These are phyloP conservation scores for Spiraea crenata DNA, from an alignment of 331 rosid species.

Conservation along the genomic window DNA sequence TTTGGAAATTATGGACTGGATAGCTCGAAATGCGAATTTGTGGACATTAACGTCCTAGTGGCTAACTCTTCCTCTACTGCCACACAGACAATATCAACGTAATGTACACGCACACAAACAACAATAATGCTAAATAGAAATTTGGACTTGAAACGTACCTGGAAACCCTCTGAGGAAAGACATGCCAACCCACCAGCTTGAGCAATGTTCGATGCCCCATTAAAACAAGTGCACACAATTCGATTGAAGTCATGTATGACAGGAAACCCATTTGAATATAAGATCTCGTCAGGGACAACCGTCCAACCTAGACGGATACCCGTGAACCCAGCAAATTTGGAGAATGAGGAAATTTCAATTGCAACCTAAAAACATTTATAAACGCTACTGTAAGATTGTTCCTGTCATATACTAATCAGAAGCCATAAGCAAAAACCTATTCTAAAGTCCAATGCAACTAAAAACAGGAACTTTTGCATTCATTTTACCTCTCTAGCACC, in stretches of 20 bases:
- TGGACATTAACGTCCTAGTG: too few species aligned
- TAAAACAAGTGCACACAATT: constrained; percentile 43
- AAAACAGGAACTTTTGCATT: background rate
- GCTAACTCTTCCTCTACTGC: too few species aligned
- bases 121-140: too few species aligned
- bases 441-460: too few species aligned
- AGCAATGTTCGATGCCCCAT: constrained; percentile 42
- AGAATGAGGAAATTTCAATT: constrained; percentile 40
- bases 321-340: constrained; percentile 42
- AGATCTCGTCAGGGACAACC: constrained; percentile 38
- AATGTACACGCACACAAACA: too few species aligned
- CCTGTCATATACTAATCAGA: too few species aligned
- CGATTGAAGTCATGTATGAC: constrained; percentile 38
- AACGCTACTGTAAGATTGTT: too few species aligned
- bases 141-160: constrained; percentile 15
- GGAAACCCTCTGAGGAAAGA: constrained; percentile 34
- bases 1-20: too few species aligned
- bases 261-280: constrained; percentile 37
- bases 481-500: constrained; percentile 37
- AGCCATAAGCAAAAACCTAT: too few species aligned
- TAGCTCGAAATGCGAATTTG: too few species aligned
- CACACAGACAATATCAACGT: too few species aligned
- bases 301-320: constrained; percentile 44
- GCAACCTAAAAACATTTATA: constrained; percentile 25
- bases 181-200: constrained; percentile 47